Percentiles rank a stretch among this genome's conserved stretches.
phyloP scores from a whole-genome alignment of 2,329 filamentous ascomycete species.

The Macroventuria anomochaeta region DNA sequence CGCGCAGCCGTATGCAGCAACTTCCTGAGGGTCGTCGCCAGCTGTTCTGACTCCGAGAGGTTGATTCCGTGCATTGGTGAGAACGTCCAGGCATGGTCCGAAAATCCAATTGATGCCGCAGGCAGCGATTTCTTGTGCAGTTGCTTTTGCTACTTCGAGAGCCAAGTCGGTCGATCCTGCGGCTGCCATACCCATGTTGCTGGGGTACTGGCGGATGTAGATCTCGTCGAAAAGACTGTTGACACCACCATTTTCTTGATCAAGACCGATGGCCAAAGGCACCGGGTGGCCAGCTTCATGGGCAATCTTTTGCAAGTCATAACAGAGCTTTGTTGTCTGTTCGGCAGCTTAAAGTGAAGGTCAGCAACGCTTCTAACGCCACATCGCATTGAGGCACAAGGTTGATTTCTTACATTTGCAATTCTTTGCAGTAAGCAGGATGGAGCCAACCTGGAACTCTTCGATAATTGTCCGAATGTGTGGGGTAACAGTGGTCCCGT shows the following conservation, averaged over 20 bases:
- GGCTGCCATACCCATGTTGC: constrained; percentile 95
- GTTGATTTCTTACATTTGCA: constrained; percentile 69
- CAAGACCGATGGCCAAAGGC: constrained; percentile 86
- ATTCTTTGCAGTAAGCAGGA: constrained; percentile 84
- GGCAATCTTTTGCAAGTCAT: constrained; percentile 91
- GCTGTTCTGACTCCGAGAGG: constrained; percentile 87
- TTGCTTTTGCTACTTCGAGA: constrained; percentile 90
- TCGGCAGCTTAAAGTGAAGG: constrained; percentile 72
- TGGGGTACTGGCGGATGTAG: constrained; percentile 94
- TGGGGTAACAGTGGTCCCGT: constrained; percentile 82
- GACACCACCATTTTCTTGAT: constrained; percentile 97
- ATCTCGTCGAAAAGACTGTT: constrained; percentile 97
- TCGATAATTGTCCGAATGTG: constrained; percentile 82
- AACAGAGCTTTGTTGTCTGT: constrained; percentile 84
- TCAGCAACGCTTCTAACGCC: constrained; percentile 24
- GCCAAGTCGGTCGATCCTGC: constrained; percentile 84
- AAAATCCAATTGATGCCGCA: constrained; percentile 97
- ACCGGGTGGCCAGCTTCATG: constrained; percentile 88
- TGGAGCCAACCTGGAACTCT: constrained; percentile 85
- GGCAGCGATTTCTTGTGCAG: constrained; percentile 87
- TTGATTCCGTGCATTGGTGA: constrained; percentile 91
- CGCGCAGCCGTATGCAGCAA: constrained; percentile 88
- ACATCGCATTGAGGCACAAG: constrained; percentile 13
- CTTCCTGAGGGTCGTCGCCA: constrained; percentile 93
- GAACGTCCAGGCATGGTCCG: constrained; percentile 88